Percentiles rank a stretch among this genome's conserved stretches.
Conservation (phyloP, 1,284 basidiomycete genomes). For the Heterobasidion annosum region DNA sequence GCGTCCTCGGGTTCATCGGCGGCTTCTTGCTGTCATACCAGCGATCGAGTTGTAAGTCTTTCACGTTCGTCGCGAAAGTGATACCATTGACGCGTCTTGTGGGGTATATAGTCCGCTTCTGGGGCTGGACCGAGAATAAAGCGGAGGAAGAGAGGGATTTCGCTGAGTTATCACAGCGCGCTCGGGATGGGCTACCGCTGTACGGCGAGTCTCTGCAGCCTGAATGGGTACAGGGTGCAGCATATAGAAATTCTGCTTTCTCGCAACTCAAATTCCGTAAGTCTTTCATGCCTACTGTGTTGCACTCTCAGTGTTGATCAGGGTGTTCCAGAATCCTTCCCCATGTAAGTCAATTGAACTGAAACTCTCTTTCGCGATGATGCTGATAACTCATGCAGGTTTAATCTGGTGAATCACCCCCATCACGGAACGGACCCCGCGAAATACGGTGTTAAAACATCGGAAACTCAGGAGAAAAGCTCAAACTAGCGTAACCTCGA, state of each 20-base stretch:
- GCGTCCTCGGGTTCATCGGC: slow-evolving; percentile 67
- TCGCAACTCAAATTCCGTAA: slow-evolving; percentile 87
- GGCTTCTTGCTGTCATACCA: slow-evolving; percentile 96
- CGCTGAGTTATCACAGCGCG: slow-evolving; percentile 67
- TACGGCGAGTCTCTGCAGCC: slow-evolving; percentile 82
- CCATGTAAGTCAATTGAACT: slow-evolving; percentile 41
- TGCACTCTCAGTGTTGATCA: slow-evolving; percentile 3
- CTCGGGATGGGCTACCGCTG: slow-evolving; percentile 68
- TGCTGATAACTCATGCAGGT: slow-evolving; percentile 37
- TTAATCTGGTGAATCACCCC: slow-evolving; percentile 89
- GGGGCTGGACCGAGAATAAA: slow-evolving; percentile 94
- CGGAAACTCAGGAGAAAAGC: background rate
- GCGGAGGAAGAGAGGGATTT: slow-evolving; percentile 72
- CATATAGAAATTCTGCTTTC: slow-evolving; percentile 88
- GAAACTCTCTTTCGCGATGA: background rate
- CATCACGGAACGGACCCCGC: slow-evolving; percentile 79
- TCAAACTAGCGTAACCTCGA: no score
- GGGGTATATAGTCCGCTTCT: slow-evolving; percentile 75
- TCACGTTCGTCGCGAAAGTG: background rate
- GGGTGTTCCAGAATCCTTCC: slow-evolving; percentile 45
- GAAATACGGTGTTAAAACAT: slow-evolving; percentile 53
- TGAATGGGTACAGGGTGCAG: slow-evolving; percentile 83
- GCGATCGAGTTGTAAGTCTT: slow-evolving; percentile 67
- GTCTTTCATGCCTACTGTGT: slow-evolving; percentile 23
- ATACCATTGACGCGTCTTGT: slow-evolving; percentile 7